A percentile compares a stretch with the other conserved stretches of the same genome.
phyloP scores from a whole-genome alignment of 345 rosid genomes.

The Populus simonii region DNA sequence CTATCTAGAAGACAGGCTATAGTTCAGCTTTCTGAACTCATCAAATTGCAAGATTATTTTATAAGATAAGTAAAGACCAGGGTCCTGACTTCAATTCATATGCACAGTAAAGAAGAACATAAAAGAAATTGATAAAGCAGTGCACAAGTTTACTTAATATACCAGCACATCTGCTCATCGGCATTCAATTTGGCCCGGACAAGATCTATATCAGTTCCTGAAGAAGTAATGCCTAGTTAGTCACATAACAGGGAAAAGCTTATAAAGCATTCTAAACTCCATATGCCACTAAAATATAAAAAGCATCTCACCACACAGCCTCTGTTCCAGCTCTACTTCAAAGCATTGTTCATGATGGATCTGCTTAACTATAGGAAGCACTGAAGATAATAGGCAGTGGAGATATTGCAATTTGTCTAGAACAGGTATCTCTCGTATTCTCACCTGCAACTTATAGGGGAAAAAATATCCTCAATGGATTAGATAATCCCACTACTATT shows the following conservation, averaged over 20 bases:
- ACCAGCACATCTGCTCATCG: slow-evolving; percentile 99
- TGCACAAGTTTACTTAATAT: slow-evolving; percentile 15
- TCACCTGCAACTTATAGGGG: slow-evolving; percentile 49
- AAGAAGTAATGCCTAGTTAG: slow-evolving; percentile 11
- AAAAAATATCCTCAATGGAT: slow-evolving; percentile 10
- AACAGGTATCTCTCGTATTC: slow-evolving; percentile 72
- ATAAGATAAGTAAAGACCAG: not conserved
- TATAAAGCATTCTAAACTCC: not conserved
- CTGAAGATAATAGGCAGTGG: slow-evolving; percentile 68
- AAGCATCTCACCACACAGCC: slow-evolving; percentile 59
- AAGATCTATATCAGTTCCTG: slow-evolving; percentile 80
- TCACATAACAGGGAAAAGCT: not conserved
- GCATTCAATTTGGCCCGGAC: slow-evolving; percentile 79
- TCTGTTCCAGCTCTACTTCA: slow-evolving; percentile 86
- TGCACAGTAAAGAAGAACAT: not conserved
- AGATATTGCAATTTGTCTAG: slow-evolving; percentile 85
- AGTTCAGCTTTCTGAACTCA: not conserved
- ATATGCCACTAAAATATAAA: slow-evolving; percentile 10
- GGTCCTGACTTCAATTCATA: not conserved
- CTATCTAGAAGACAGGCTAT: not conserved
- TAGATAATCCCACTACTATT: not conserved
- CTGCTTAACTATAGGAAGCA: slow-evolving; percentile 84
- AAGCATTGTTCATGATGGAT: slow-evolving; percentile 79
- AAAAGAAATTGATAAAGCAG: slow-evolving; percentile 5
- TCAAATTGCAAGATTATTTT: not conserved